Evolutionary conservation across 108 stramenopile species (phyloP).

Genomic region (Asterionellopsis glacialis): DNA sequence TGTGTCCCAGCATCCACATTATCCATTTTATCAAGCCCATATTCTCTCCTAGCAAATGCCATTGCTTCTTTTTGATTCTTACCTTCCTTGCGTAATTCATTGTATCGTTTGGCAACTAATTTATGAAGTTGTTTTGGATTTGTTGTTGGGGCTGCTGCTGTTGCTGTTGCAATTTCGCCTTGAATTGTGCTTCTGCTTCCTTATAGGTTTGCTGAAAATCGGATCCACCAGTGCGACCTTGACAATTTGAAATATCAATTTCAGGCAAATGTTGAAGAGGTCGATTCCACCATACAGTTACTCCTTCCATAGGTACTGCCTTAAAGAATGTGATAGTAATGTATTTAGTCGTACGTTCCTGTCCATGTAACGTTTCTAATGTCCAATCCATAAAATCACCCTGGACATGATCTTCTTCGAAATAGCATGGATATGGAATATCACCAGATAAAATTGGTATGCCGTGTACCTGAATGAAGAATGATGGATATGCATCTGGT

Average conservation of each 20-base stretch:
- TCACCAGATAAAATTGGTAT: neutral
- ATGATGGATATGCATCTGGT: neutral
- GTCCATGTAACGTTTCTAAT: neutral
- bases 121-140: constrained; percentile 20
- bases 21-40: constrained; percentile 16
- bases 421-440: constrained; percentile 40
- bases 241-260: constrained; percentile 4
- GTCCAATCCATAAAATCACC: constrained; percentile 32
- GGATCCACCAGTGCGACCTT: too few relatives aligned
- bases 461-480: constrained; percentile 16
- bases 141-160: neutral
- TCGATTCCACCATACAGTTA: constrained; percentile 47
- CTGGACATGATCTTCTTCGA: constrained; percentile 32
- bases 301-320: constrained; percentile 50
- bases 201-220: too few relatives aligned
- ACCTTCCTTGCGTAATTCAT: constrained; percentile 51
- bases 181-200: too few relatives aligned
- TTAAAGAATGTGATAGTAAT: constrained; percentile 32
- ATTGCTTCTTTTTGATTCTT: constrained; percentile 43
- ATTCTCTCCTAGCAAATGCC: constrained; percentile 39
- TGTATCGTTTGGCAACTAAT: constrained; percentile 45
- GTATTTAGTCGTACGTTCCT: constrained; percentile 1
- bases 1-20: constrained; percentile 22
- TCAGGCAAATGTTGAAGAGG: constrained; percentile 32
- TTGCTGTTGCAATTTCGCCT: too few relatives aligned